A percentile compares a stretch with the other conserved stretches of the same genome.
phyloP scores from a whole-genome alignment of 2,329 filamentous ascomycete species.

The Aspergillus udagawae region DNA sequence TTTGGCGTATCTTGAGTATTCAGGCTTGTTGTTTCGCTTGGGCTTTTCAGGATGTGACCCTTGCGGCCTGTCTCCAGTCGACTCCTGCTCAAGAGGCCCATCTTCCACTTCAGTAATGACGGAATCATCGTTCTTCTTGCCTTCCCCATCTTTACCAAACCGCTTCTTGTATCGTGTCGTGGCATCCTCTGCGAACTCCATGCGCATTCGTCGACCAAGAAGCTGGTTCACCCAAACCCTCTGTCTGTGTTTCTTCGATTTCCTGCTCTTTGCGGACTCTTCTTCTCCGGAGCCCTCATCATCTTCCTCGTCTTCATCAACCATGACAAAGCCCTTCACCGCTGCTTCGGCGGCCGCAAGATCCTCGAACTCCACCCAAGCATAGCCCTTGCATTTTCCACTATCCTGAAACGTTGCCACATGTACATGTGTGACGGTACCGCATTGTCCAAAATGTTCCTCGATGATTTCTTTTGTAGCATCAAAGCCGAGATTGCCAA shows the following conservation, averaged over 20 bases:
- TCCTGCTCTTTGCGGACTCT: conserved; percentile 39
- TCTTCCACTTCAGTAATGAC: conserved; percentile 13
- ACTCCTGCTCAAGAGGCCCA: neutral
- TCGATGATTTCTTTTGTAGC: conserved; percentile 75
- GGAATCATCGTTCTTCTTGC: conserved; percentile 20
- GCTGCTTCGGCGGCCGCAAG: conserved; percentile 69
- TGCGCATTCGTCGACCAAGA: conserved; percentile 72
- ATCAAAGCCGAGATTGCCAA: conserved; percentile 84
- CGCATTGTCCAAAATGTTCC: conserved; percentile 80
- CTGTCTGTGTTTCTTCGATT: conserved; percentile 42
- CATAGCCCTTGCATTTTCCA: conserved; percentile 97
- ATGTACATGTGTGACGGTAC: conserved; percentile 75
- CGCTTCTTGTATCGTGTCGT: conserved; percentile 89
- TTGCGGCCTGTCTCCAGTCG: conserved; percentile 11
- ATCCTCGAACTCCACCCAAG: conserved; percentile 87
- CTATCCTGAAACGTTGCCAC: conserved; percentile 94
- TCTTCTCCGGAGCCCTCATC: conserved; percentile 43
- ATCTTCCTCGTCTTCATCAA: conserved; percentile 46
- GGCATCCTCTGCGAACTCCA: conserved; percentile 92
- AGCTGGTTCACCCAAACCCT: conserved; percentile 82
- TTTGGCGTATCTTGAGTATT: conserved; percentile 45
- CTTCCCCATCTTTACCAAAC: conserved; percentile 68
- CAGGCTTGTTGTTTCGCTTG: conserved; percentile 24
- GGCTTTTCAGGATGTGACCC: conserved; percentile 18
- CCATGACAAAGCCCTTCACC: conserved; percentile 75